These are phyloP conservation scores for Aureobasidium subglaciale DNA, from an alignment of 2,329 filamentous ascomycete genomes.

Conservation along the genomic window DNA sequence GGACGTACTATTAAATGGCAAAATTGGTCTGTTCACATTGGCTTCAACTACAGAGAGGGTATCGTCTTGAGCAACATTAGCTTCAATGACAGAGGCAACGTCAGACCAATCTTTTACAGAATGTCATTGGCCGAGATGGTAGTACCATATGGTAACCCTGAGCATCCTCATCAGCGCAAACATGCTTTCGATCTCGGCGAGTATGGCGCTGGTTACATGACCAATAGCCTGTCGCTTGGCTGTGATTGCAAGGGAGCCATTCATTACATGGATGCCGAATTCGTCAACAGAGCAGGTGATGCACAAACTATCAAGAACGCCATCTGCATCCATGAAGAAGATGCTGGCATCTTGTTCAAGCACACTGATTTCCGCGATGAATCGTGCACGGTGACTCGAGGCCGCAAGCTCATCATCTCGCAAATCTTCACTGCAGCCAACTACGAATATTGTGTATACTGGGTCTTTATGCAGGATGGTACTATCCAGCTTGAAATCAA, in stretches of 20 bases:
- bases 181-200: constrained; percentile 72
- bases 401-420: constrained; percentile 76
- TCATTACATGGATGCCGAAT: constrained; percentile 82
- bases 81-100: constrained; percentile 64
- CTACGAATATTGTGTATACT: constrained; percentile 86
- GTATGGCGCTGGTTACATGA: constrained; percentile 77
- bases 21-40: constrained; percentile 87
- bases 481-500: constrained; percentile 86
- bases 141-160: constrained; percentile 78
- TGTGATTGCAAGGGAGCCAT: constrained; percentile 88
- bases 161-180: constrained; percentile 72
- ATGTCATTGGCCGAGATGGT: constrained; percentile 91
- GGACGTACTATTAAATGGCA: constrained; percentile 77
- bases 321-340: constrained; percentile 92
- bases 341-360: constrained; percentile 87
- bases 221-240: constrained; percentile 52
- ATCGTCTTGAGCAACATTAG: constrained; percentile 86
- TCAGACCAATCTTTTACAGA: constrained; percentile 78
- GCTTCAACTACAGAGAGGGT: constrained; percentile 91
- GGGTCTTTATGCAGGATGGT: constrained; percentile 88
- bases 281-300: constrained; percentile 63
- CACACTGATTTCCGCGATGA: constrained; percentile 82
- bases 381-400: constrained; percentile 76
- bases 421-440: constrained; percentile 94
- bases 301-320: constrained; percentile 82